These are phyloP conservation scores for Colletotrichum destructivum DNA, from an alignment of 2,329 filamentous ascomycete species.

Conservation along the genomic window DNA sequence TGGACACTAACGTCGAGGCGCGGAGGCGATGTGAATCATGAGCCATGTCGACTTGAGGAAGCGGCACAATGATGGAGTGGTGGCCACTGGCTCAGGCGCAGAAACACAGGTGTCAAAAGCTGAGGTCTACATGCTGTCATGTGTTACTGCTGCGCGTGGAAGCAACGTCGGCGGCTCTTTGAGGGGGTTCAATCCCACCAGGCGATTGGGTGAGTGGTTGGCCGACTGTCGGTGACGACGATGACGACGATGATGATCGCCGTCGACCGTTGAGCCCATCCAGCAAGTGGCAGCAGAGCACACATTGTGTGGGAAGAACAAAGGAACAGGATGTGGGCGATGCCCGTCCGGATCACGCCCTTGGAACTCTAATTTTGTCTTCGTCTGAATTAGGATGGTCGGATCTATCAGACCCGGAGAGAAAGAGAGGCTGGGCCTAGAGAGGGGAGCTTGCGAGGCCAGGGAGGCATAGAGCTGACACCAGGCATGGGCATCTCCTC, in stretches of 20 bases:
- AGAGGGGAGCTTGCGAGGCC: constrained; percentile 21
- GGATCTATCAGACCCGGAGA: background rate
- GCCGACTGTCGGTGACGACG: background rate
- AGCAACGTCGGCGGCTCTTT: constrained; percentile 1
- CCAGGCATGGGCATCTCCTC: constrained; percentile 9
- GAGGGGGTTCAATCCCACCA: background rate
- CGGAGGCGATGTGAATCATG: constrained; percentile 21
- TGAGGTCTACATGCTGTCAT: background rate
- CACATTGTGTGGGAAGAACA: constrained; percentile 22
- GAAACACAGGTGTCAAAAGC: background rate
- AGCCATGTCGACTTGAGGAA: background rate
- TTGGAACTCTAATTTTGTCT: background rate
- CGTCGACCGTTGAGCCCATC: constrained; percentile 22
- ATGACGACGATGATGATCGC: background rate
- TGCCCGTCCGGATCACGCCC: no score
- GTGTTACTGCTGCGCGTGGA: background rate
- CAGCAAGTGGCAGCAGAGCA: background rate
- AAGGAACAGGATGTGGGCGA: background rate
- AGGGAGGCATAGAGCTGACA: constrained; percentile 30
- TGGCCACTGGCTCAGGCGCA: constrained; percentile 1
- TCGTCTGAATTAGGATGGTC: constrained; percentile 15
- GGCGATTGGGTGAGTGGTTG: background rate
- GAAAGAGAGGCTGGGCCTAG: constrained; percentile 12
- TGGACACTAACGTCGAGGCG: constrained; percentile 26
- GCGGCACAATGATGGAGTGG: background rate